Evolutionary conservation across 345 rosid species (phyloP).

Genomic region (Luvunga scandens): DNA sequence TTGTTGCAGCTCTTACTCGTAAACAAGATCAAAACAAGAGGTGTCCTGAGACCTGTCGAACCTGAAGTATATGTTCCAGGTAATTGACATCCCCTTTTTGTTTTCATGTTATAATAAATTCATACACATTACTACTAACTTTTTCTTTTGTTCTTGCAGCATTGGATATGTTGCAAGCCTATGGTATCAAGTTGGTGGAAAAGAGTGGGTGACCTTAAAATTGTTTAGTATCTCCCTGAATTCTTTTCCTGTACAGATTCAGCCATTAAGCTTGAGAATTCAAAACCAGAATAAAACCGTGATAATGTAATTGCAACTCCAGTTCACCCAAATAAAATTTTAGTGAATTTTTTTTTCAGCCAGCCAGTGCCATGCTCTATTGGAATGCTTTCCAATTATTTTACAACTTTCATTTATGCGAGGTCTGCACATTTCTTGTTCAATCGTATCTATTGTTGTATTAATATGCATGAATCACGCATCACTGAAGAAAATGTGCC

Average conservation of each 20-base stretch:
- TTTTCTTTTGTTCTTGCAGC: constrained; percentile 45
- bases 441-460: not conserved
- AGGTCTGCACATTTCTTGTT: not conserved
- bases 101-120: no score
- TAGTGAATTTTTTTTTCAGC: not conserved
- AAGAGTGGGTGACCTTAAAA: constrained; percentile 38
- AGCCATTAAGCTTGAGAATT: not conserved
- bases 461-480: not conserved
- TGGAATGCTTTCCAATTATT: not conserved
- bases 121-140: not conserved
- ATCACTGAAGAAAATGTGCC: not conserved
- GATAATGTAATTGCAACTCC: not conserved
- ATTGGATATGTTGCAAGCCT: constrained; percentile 69
- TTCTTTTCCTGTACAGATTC: not conserved
- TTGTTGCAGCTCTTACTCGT: constrained; percentile 62
- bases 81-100: constrained; percentile 12
- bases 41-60: constrained; percentile 75
- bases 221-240: not conserved
- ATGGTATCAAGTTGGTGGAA: constrained; percentile 70
- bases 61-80: constrained; percentile 92
- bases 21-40: constrained; percentile 76
- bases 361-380: not conserved
- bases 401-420: not conserved
- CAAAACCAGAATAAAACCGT: not conserved
- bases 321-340: not conserved